Base-by-base conservation (phyloP, 1,139 yeast species). In the Nakaseomyces delphensis region DNA sequence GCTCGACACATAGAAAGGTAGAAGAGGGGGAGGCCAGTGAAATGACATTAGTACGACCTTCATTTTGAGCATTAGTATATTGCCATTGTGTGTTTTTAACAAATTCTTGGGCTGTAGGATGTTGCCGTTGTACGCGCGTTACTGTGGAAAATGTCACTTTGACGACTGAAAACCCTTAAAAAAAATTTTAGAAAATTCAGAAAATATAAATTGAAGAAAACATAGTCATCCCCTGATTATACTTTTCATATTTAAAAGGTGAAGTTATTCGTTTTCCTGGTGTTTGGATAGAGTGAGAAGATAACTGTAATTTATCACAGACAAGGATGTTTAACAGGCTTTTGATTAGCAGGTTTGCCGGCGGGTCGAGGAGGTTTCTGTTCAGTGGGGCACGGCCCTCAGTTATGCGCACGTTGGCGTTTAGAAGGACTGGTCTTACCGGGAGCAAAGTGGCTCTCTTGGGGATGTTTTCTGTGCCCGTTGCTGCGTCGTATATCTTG, bases 1-100 rank as follows among this genome's bases (percentile, higher is more conserved):
- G 4, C 19, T 7, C 16, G 60, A 72, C 54, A 14, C 9, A 31
- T 10, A 14, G 11, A 31, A 21, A 10, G 21, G 11, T 15, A 28
- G 20, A 41, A 31, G n/a, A n/a, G n/a, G n/a, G n/a, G n/a, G n/a
- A n/a, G n/a, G n/a, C n/a, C n/a, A n/a, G n/a, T n/a, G n/a, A n/a
- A n/a, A n/a, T n/a, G n/a, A n/a, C n/a, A n/a, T n/a, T n/a, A n/a
- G n/a, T n/a, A n/a, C n/a, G n/a, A n/a, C n/a, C n/a, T n/a, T n/a
- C n/a, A n/a, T n/a, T n/a, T n/a, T n/a, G n/a, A n/a, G n/a, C n/a
- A n/a, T n/a, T n/a, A n/a, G n/a, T n/a, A n/a, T n/a, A n/a, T n/a
- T n/a, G n/a, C n/a, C n/a, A n/a, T n/a, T n/a, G n/a, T n/a, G n/a
- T n/a, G 10, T 23, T 23, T 23, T 23, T 23, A 7, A 23, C 27